Conservation (phyloP, 129 eudicot species). For the Centaurea solstitialis region DNA sequence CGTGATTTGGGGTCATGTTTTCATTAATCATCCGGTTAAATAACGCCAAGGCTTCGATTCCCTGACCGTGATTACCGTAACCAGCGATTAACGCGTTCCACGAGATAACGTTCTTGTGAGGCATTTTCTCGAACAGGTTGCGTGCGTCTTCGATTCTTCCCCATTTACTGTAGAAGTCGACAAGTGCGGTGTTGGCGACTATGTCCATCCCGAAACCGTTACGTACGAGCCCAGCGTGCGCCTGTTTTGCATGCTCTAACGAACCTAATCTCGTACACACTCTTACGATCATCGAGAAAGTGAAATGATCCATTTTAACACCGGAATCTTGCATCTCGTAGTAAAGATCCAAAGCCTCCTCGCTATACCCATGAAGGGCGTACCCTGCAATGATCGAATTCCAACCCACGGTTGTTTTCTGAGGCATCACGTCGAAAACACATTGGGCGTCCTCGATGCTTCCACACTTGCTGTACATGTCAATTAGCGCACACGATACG, state of each 20-base stretch:
- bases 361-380: constrained; percentile 80
- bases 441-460: constrained; percentile 66
- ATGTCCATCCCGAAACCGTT: constrained; percentile 71
- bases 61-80: constrained; percentile 81
- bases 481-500: constrained; percentile 78
- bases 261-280: constrained; percentile 81
- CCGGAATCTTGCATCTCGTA: constrained; percentile 85
- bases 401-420: constrained; percentile 83
- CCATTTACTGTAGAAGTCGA: constrained; percentile 95
- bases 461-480: constrained; percentile 94
- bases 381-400: constrained; percentile 81
- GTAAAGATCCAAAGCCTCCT: constrained; percentile 73
- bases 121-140: constrained; percentile 75
- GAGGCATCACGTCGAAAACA: constrained; percentile 69
- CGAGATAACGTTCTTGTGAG: constrained; percentile 60
- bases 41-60: constrained; percentile 67
- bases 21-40: constrained; percentile 62
- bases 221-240: constrained; percentile 85
- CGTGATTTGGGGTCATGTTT: constrained; percentile 74
- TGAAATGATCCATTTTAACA: constrained; percentile 80
- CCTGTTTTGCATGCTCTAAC: constrained; percentile 78
- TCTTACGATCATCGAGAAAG: constrained; percentile 69
- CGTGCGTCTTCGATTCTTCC: constrained; percentile 84
- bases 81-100: constrained; percentile 92
- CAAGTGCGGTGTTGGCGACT: constrained; percentile 85